phyloP scores from a whole-genome alignment of 106 monocot genomes.

The Acorus calamus region DNA sequence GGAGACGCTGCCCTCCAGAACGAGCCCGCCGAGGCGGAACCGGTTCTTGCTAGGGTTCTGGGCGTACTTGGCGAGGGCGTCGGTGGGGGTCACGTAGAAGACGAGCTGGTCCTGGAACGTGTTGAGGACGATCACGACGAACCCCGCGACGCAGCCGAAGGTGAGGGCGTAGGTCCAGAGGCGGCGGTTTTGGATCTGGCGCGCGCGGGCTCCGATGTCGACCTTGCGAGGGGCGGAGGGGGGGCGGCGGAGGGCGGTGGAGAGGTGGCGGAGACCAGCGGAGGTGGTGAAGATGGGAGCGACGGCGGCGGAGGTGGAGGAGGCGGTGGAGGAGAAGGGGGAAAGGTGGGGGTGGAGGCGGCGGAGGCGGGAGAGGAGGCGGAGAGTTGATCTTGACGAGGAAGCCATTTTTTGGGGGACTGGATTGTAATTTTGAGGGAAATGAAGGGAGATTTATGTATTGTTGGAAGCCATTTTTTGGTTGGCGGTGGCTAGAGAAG shows the following conservation, averaged over 20 bases:
- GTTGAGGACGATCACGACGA: conserved; percentile 79
- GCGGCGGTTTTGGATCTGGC: conserved; percentile 84
- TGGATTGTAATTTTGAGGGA: conserved; percentile 18
- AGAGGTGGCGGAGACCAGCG: conserved; percentile 15
- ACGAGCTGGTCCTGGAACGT: conserved; percentile 95
- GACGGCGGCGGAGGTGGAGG: not conserved
- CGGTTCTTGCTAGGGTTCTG: conserved; percentile 58
- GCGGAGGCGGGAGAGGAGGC: not conserved
- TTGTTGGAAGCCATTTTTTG: too few relatives aligned
- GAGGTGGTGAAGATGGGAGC: not conserved
- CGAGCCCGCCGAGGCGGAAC: conserved; percentile 88
- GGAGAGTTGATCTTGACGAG: conserved; percentile 8
- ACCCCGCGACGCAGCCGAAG: conserved; percentile 85
- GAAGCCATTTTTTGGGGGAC: conserved; percentile 19
- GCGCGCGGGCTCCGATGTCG: conserved; percentile 88
- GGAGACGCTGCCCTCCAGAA: conserved; percentile 79
- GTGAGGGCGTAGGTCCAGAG: conserved; percentile 94
- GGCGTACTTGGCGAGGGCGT: conserved; percentile 50
- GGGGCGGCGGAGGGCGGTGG: conserved; percentile 13
- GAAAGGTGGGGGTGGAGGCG: not conserved
- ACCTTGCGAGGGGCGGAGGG: conserved; percentile 26
- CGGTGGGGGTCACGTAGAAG: conserved; percentile 92
- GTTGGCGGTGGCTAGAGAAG: too few relatives aligned
- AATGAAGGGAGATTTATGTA: too few relatives aligned
- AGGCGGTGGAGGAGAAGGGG: not conserved